Base-by-base conservation (phyloP, 768 basidiomycete species). In the Mycena indigotica region DNA sequence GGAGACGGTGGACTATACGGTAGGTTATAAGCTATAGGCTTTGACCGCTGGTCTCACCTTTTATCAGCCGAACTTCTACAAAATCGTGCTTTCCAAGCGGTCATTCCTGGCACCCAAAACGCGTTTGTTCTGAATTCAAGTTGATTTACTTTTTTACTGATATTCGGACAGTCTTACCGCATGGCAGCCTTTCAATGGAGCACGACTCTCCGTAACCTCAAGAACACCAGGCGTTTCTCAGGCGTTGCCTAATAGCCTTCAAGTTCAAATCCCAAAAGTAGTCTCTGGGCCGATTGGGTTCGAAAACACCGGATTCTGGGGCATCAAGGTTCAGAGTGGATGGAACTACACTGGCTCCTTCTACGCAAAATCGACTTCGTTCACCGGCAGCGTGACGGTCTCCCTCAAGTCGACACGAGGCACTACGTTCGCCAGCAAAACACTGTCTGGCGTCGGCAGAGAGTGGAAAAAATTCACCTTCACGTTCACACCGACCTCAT, bases 21-120 rank as follows among this genome's bases (percentile, higher is more conserved):
- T 69, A 60, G 44, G 19, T 6, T 16, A 3, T 5, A 21, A 2
- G n/a, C n/a, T n/a, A n/a, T n/a, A n/a, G n/a, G n/a, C n/a, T n/a
- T n/a, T n/a, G n/a, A n/a, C n/a, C n/a, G n/a, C n/a, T n/a, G n/a
- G n/a, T n/a, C n/a, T n/a, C n/a, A n/a, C n/a, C n/a, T n/a, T n/a
- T 19, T 28, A 12, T 19, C 55, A 72, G 72, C 62, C 41, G 72
- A 72, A 61, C 62, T 84, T 23, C 69, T 85, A 3, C 83, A 82
- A 63, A 86, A 86, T 63, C 73, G 84, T 19, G 84, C 85, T 2
- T 84, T 85, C 66, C 85, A 86, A 65, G 76, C 75, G 48, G 82
- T 85, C 26, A 73, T 78, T 23, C 79, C 84, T 15, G 74, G 76
- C 49, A 81, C 79, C 1, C 55, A 70, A 12, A 75, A 69, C 26